Evolutionary conservation across 805 yeast genomes (phyloP).

Genomic region (Geotrichum ghanense): DNA sequence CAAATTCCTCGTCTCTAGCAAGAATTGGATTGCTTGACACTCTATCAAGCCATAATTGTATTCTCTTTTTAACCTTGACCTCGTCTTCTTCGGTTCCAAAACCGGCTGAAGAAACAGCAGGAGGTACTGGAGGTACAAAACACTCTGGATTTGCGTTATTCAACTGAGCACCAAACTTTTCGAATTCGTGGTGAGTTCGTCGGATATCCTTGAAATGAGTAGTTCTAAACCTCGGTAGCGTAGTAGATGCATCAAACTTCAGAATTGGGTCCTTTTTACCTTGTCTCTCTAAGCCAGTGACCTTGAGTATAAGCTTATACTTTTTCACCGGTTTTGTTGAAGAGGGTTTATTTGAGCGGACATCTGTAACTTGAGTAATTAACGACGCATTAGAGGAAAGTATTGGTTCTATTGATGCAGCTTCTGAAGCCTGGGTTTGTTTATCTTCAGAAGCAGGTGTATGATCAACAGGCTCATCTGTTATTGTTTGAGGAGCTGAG

Average conservation of each 20-base stretch:
- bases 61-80: slow-evolving; percentile 38
- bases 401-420: too few species aligned
- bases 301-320: slow-evolving; percentile 39
- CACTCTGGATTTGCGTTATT: slow-evolving; percentile 80
- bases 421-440: slow-evolving; percentile 4
- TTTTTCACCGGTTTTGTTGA: slow-evolving; percentile 15
- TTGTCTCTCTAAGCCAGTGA: slow-evolving; percentile 60
- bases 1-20: slow-evolving; percentile 77
- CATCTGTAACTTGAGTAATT: slow-evolving; percentile 1
- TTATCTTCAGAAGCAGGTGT: slow-evolving; percentile 4
- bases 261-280: slow-evolving; percentile 72
- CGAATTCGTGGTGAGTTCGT: slow-evolving; percentile 70
- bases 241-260: slow-evolving; percentile 56
- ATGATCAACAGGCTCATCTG: slow-evolving; percentile 3
- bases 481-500: background rate
- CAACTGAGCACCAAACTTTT: slow-evolving; percentile 63
- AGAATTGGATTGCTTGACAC: slow-evolving; percentile 66
- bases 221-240: slow-evolving; percentile 68
- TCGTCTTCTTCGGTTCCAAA: slow-evolving; percentile 75
- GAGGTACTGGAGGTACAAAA: slow-evolving; percentile 83
- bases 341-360: slow-evolving; percentile 10
- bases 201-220: slow-evolving; percentile 59
- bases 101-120: slow-evolving; percentile 65
- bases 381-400: too few species aligned
- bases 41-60: slow-evolving; percentile 83